Percentiles rank a stretch among this genome's conserved stretches.
Evolutionary conservation across 257 asterid genomes (phyloP).

Genomic region (Lycium barbarum): DNA sequence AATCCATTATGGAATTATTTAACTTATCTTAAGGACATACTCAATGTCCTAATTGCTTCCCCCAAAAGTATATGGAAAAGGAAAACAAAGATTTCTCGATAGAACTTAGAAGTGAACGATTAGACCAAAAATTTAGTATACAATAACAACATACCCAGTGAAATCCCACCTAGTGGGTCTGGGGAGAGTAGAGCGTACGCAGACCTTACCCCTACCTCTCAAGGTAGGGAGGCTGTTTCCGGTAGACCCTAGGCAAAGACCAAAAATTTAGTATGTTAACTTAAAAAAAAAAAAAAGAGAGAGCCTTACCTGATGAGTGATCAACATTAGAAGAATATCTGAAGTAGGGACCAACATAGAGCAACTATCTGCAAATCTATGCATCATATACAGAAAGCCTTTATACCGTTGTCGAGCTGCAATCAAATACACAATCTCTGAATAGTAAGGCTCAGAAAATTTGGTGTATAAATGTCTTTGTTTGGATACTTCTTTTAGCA

Average conservation of each 20-base stretch:
- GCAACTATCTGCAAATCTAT: slow-evolving; percentile 57
- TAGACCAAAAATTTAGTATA: neutral
- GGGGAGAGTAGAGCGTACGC: too few species aligned
- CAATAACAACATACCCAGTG: too few species aligned
- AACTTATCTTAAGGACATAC: neutral
- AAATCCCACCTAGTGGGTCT: too few species aligned
- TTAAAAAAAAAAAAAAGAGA: neutral
- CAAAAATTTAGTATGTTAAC: neutral
- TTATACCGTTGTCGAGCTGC: slow-evolving; percentile 85
- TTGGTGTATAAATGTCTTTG: slow-evolving; percentile 49
- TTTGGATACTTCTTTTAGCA: slow-evolving; percentile 62
- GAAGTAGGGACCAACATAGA: slow-evolving; percentile 75
- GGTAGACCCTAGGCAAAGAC: neutral
- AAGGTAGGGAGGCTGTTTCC: too few species aligned
- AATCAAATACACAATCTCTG: slow-evolving; percentile 75
- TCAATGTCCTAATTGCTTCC: neutral
- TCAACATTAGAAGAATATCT: slow-evolving; percentile 83
- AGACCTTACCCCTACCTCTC: too few species aligned
- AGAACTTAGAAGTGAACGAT: neutral
- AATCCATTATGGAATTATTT: neutral
- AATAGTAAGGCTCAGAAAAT: slow-evolving; percentile 70
- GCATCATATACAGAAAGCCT: slow-evolving; percentile 68
- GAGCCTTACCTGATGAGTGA: slow-evolving; percentile 73
- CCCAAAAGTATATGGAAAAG: slow-evolving; percentile 8
- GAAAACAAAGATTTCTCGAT: neutral